These are phyloP conservation scores for Metschnikowia cubensis DNA, from an alignment of 805 yeast genomes.

Conservation along the genomic window DNA sequence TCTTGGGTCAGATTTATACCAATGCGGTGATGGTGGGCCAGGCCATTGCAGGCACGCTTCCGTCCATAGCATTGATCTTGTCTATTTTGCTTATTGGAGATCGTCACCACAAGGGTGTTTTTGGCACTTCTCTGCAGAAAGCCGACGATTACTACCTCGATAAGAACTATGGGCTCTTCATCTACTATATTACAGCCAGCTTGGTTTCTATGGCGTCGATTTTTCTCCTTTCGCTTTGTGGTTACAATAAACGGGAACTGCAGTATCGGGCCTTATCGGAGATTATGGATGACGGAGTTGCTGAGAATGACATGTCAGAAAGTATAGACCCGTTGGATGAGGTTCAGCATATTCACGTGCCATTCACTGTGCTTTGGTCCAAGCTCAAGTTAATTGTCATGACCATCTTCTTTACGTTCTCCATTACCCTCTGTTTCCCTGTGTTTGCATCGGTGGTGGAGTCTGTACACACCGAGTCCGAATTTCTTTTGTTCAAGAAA, in stretches of 20 bases:
- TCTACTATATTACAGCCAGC: slow-evolving; percentile 51
- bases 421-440: slow-evolving; percentile 76
- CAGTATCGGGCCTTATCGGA: slow-evolving; percentile 20
- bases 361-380: slow-evolving; percentile 56
- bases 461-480: slow-evolving; percentile 37
- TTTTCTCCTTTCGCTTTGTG: slow-evolving; percentile 33
- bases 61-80: slow-evolving; percentile 64
- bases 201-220: slow-evolving; percentile 43
- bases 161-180: slow-evolving; percentile 38
- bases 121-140: slow-evolving; percentile 13
- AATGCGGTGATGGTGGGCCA: slow-evolving; percentile 95
- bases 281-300: slow-evolving; percentile 10
- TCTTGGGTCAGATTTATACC: slow-evolving; percentile 70
- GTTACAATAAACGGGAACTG: slow-evolving; percentile 23
- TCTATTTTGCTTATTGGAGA: slow-evolving; percentile 46
- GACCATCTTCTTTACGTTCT: slow-evolving; percentile 70
- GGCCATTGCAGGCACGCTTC: slow-evolving; percentile 90
- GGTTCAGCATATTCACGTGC: slow-evolving; percentile 41
- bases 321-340: slow-evolving; percentile 6
- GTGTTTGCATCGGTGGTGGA: slow-evolving; percentile 77
- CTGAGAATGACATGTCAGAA: not conserved
- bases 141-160: slow-evolving; percentile 22
- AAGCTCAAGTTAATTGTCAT: slow-evolving; percentile 61
- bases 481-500: slow-evolving; percentile 40
- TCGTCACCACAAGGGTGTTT: slow-evolving; percentile 11